Conservation (phyloP, 352 stramenopile genomes). For the Phytophthora ohioensis region DNA sequence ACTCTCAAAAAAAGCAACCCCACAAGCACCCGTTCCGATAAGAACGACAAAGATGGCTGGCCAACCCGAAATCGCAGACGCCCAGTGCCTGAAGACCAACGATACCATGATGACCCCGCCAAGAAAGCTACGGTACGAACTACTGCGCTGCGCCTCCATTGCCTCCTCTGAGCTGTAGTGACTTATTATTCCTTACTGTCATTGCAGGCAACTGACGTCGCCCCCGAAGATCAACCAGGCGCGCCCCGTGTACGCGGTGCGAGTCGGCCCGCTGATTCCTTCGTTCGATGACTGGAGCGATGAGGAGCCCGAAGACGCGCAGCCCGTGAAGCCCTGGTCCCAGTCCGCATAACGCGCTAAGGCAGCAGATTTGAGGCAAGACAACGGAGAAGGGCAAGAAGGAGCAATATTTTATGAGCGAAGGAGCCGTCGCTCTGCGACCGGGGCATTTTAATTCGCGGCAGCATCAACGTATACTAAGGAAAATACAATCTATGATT, state of each 20-base stretch:
- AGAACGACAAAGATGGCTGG: constrained; percentile 37
- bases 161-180: constrained; percentile 3
- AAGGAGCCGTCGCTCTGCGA: constrained; percentile 2
- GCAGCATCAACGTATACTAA: constrained; percentile 19
- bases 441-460: no score
- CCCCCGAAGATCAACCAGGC: constrained; percentile 37
- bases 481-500: constrained; percentile 25
- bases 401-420: constrained; percentile 37
- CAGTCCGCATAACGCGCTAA: constrained; percentile 27
- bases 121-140: constrained; percentile 27
- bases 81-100: not conserved
- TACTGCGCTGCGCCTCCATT: not conserved
- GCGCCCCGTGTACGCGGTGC: constrained; percentile 28
- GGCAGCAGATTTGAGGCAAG: not conserved
- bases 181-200: constrained; percentile 10
- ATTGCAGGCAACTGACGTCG: constrained; percentile 19
- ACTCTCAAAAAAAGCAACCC: constrained; percentile 41
- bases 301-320: constrained; percentile 12
- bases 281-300: constrained; percentile 34
- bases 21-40: constrained; percentile 14
- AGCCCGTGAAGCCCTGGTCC: constrained; percentile 29
- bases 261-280: constrained; percentile 31
- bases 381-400: not conserved
- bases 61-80: constrained; percentile 15
- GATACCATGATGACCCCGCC: constrained; percentile 22